Evolutionary conservation across 352 stramenopile species (phyloP), one percentile per base, ranked within the genome.

Genomic region (Phytophthora fragariaefolia): DNA sequence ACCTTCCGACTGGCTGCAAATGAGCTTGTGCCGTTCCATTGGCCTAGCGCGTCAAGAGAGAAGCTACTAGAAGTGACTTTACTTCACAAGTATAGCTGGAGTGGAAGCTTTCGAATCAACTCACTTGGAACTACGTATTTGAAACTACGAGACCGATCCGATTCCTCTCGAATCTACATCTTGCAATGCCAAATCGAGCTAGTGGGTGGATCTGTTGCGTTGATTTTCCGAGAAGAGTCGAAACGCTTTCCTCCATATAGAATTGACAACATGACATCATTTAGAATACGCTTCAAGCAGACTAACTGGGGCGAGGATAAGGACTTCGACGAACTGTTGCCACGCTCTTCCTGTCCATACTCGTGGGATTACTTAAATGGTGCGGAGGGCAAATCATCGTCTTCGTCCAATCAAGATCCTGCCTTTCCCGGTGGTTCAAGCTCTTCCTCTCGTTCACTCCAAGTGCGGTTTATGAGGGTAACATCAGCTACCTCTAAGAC

Each of bases 251-350:
- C 88, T 20, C 91, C 89, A 13, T 97, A 97, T 63, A 82, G 91
- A 49, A 96, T 97, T 49, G 90, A 97, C 63, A 97, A 97, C 73
- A 93, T 94, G 80, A 96, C 90, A 22, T 96, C 88, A 17, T 95
- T 95, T 67, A 83, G 87, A 32, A 93, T 97, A 47, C 80, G 92
- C 54, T 96, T 87, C 71, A 92, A 92, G 54, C 89, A 97, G 63
- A 76, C 76, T 20, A 83, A 81, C 36, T 96, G 89, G 89, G 81
- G 83, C 20, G 73, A 76, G 6, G 81, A 89, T 18, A 84, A 79
- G 22, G 77, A 89, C 54, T 96, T 87, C 38, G 90, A 97, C 45
- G 82, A 95, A 26, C 54, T 97, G 2, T 59, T 82, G 6, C 87
- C 86, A 12, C 79, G 86, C 12, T 83, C 80, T 24, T 96, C 85